Evolutionary conservation across 2,329 filamentous ascomycete species (phyloP), one percentile per base, ranked within the genome.

Genomic region (Nannizzia gypsea): DNA sequence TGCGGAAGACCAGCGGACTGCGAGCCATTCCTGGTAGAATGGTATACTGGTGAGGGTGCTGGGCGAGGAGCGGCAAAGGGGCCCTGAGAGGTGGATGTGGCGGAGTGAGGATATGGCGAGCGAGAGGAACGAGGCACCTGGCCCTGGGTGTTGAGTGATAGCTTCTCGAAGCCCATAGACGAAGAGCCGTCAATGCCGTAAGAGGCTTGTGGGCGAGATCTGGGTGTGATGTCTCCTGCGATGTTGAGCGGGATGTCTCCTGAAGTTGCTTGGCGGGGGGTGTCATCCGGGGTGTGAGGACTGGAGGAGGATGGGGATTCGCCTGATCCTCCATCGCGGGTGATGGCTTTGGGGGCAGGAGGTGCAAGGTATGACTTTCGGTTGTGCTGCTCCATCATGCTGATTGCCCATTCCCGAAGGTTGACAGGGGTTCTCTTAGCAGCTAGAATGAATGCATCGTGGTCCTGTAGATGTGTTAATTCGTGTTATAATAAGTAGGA

Each of bases 341-440:
- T 80, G 36, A 92, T 80, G 9, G 89, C 87, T 69, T 89, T 85
- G 1, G 88, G 89, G 6, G 88, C 83, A 0, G 90, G 89, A 36
- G 90, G 90, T 15, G 86, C 88, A 40, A 96, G 81, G 71, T 96
- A 92, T 28, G 91, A 96, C 74, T 95, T 96, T 71, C 93, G 89
- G 74, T 96, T 96, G 73, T 96, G 89, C 67, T 87, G 85, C 71
- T 96, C 91, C 83, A 97, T 92, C 79, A 97, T 83, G 68, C 89
- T 86, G 56, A 95, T 84, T 22, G 93, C 92, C 93, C 93, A 99
- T 64, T 90, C 89, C 72, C 88, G 84, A 36, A 99, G 81, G 71
- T 99, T 88, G 57, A 99, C 93, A 0, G 93, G 93, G 0, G 93
- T 99, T 66, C 92, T 84, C 78, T 97, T 97, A 56, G 93, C 93